Evolutionary conservation across 495 filamentous ascomycete species (phyloP).

Genomic region (Articulospora tetracladia): DNA sequence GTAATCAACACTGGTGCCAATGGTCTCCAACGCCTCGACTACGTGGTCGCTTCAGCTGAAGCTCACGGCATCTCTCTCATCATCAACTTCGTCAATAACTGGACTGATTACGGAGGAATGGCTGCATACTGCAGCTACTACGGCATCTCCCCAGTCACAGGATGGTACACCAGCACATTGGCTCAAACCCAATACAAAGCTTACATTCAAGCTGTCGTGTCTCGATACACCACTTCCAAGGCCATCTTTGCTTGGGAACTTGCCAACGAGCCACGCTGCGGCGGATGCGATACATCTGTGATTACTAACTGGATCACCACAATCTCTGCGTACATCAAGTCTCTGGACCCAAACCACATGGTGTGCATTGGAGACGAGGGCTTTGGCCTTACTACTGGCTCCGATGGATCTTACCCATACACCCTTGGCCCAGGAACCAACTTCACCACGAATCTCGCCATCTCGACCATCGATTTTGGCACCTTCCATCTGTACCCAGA

Average conservation of each 20-base stretch:
- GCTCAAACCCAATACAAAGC: slow-evolving; percentile 57
- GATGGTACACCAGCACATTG: slow-evolving; percentile 53
- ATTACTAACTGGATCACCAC: slow-evolving; percentile 60
- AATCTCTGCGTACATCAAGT: slow-evolving; percentile 60
- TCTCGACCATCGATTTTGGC: slow-evolving; percentile 55
- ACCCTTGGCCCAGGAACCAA: slow-evolving; percentile 51
- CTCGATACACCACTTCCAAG: slow-evolving; percentile 49
- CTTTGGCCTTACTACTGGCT: slow-evolving; percentile 30
- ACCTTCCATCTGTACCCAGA: slow-evolving; percentile 61
- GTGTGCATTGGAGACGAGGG: slow-evolving; percentile 66
- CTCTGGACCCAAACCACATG: slow-evolving; percentile 59
- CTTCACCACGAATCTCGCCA: slow-evolving; percentile 50
- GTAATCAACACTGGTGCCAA: slow-evolving; percentile 39
- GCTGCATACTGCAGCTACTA: slow-evolving; percentile 45
- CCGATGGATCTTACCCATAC: slow-evolving; percentile 52
- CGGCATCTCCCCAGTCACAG: slow-evolving; percentile 14
- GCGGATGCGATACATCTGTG: slow-evolving; percentile 51
- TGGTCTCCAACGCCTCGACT: slow-evolving; percentile 59
- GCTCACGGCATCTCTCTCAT: slow-evolving; percentile 47
- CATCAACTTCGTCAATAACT: slow-evolving; percentile 52
- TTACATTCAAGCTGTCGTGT: slow-evolving; percentile 61
- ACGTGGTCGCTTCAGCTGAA: slow-evolving; percentile 49
- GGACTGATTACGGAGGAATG: slow-evolving; percentile 65
- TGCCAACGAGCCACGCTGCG: slow-evolving; percentile 67
- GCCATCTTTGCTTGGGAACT: slow-evolving; percentile 72